These are phyloP conservation scores for Talaromyces sp. DNA, from an alignment of 2,329 filamentous ascomycete species.

Conservation along the genomic window DNA sequence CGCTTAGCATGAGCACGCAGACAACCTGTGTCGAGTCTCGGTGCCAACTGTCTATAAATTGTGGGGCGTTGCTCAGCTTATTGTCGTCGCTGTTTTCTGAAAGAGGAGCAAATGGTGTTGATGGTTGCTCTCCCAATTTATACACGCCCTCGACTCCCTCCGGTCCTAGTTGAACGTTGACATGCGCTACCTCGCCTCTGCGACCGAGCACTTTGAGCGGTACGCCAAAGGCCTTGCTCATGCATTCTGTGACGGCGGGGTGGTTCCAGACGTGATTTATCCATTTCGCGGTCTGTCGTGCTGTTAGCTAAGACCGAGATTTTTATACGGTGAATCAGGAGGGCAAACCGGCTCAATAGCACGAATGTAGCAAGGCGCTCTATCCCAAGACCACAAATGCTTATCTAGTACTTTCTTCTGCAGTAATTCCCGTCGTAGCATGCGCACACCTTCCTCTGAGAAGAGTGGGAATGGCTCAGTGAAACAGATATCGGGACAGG, in stretches of 20 bases:
- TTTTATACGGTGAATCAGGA: not conserved
- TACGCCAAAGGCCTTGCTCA: not conserved
- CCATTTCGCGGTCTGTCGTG: not conserved
- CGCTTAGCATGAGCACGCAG: conserved; percentile 31
- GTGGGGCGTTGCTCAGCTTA: not conserved
- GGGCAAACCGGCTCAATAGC: conserved; percentile 6
- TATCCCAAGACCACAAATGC: conserved; percentile 6
- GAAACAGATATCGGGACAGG: not conserved
- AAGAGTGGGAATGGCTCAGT: conserved; percentile 3
- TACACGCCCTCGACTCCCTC: conserved; percentile 4
- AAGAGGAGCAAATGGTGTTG: not conserved
- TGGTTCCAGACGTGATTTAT: conserved; percentile 1
- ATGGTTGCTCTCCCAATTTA: not conserved
- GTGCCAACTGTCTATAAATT: conserved; percentile 7
- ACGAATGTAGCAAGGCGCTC: conserved; percentile 9
- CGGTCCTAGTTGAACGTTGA: conserved; percentile 6
- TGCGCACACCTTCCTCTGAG: not conserved
- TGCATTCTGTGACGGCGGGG: conserved; percentile 6
- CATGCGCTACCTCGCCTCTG: not conserved
- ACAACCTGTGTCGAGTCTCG: conserved; percentile 18
- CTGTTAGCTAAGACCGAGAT: not conserved
- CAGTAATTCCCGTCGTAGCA: not conserved
- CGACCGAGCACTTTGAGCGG: conserved; percentile 5
- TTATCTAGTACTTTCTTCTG: conserved; percentile 4
- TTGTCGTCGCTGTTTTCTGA: not conserved